Base-by-base conservation (phyloP, 2,329 filamentous ascomycete species). In the Colletotrichum ledebouriae region DNA sequence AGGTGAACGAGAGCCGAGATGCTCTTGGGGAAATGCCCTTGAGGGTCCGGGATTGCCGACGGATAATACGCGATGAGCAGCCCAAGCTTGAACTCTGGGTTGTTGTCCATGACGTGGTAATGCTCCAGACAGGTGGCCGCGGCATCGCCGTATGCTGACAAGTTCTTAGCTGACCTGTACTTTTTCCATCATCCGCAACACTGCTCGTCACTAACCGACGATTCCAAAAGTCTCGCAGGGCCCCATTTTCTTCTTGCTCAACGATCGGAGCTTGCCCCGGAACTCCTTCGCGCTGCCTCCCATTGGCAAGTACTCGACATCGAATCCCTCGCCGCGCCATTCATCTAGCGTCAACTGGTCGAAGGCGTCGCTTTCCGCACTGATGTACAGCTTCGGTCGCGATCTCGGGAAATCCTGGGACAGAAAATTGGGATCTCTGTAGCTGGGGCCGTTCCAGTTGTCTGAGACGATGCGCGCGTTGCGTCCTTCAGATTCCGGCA, bases 41-140 rank as follows among this genome's bases (percentile, higher is more conserved):
- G 72, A 2, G 82, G 80, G 15, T 84, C 82, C 1, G 82, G 82
- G 20, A 84, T 80, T 0, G 77, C 72, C 2, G 79, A 78, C 1
- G 82, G 82, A 64, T 84, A 84, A 67, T 84, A 84, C 0, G 82
- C 82, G 10, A 84, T 76, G 3, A 84, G 77, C 10, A 78, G 75
- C 3, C 78, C 76, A 20, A 84, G 77, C 63, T 80, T 82, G 70
- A 79, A 79, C 9, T 82, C 80, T 3, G 77, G 76, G 67, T 84
- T 84, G 61, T 84, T 80, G 60, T 82, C 81, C 11, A 82, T 67
- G 11, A 81, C 67, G 70, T 84, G 82, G 69, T 81, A 84, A 69
- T 82, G 78, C 73, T 84, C 80, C 1, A 84, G 76, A 53, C 82
- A 84, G 34, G 76, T 53, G 5, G 78, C 76, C 3, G 82, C 82